Evolutionary conservation across 768 basidiomycete genomes (phyloP), one percentile per base, ranked within the genome.

Genomic region (Multifurca ochricompacta): DNA sequence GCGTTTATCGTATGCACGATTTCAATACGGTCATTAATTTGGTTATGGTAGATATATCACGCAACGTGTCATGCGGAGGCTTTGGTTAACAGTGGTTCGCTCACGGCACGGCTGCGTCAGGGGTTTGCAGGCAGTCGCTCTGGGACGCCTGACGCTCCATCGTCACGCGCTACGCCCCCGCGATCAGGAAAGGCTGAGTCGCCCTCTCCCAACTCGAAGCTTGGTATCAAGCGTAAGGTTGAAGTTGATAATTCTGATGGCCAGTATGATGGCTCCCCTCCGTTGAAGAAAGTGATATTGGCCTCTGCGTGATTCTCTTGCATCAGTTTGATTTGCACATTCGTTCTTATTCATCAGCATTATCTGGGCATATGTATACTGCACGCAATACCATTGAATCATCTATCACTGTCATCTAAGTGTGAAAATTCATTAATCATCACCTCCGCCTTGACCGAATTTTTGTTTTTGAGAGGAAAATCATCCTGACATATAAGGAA

Each of bases 51-150:
- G 92, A 85, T 94, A 64, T 95, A 84, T 68, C 93, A 96, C 72
- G 93, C 93, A 43, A 95, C 92, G 16, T 96, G 93, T 69, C 87
- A 90, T 71, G 87, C 88, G 23, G 92, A 95, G 67, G 85, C 85
- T 34, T 67, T 77, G 35, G 50, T 23, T 37, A 54, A 45, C n/a
- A 52, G 80, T 48, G 83, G 75, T 60, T 85, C 69, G 62, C 72
- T 89, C 48, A 86, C 82, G 48, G 78, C 80, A 7, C 80, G 83
- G 43, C 68, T 91, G 63, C 82, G 83, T 70, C 83, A 87, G 64
- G 66, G 73, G 42, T 68, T 70, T 54, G 70, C 70, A 63, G 62
- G 79, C 56, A 90, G 87, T 72, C 83, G 89, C 59, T 83, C 85
- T 62, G 77, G 76, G 63, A 91, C 89, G 18, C 89, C 89, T 67